Conservation (phyloP, 805 yeast species). For the Zygosaccharomyces pseudorouxii region DNA sequence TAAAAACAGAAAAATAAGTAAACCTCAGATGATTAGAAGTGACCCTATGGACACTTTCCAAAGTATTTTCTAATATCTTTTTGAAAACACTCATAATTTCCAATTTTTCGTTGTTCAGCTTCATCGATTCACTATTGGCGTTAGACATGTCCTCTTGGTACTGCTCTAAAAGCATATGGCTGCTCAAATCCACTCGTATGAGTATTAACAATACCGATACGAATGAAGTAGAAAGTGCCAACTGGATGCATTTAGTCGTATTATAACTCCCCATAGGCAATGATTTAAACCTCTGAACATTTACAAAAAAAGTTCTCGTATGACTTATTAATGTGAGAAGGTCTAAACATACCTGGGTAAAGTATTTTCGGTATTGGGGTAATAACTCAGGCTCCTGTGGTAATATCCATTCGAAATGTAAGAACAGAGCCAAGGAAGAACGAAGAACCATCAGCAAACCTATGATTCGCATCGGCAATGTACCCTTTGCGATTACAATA, state of each 20-base stretch:
- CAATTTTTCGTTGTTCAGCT: constrained; percentile 15
- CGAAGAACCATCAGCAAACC: constrained; percentile 26
- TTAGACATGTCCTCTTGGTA: constrained; percentile 11
- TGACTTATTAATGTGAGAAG: constrained; percentile 18
- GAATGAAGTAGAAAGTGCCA: constrained; percentile 27
- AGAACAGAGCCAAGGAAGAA: constrained; percentile 27
- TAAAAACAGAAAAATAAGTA: constrained; percentile 32
- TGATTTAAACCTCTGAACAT: constrained; percentile 17
- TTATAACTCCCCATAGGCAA: constrained; percentile 23
- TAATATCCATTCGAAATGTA: constrained; percentile 27
- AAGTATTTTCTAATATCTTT: constrained; percentile 22
- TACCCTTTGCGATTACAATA: constrained; percentile 13
- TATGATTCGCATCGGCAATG: constrained; percentile 27
- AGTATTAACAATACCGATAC: constrained; percentile 26
- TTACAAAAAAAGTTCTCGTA: constrained; percentile 25
- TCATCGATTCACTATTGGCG: not conserved
- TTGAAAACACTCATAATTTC: constrained; percentile 23
- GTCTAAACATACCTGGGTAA: constrained; percentile 18
- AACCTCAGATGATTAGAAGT: constrained; percentile 29
- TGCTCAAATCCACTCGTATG: constrained; percentile 26
- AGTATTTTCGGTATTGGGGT: constrained; percentile 23
- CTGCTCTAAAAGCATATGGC: constrained; percentile 17
- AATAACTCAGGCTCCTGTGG: constrained; percentile 12
- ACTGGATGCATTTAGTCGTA: constrained; percentile 27
- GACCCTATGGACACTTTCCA: constrained; percentile 23